phyloP scores from a whole-genome alignment of 1,139 yeast genomes.

The Suhomyces guaymorum region DNA sequence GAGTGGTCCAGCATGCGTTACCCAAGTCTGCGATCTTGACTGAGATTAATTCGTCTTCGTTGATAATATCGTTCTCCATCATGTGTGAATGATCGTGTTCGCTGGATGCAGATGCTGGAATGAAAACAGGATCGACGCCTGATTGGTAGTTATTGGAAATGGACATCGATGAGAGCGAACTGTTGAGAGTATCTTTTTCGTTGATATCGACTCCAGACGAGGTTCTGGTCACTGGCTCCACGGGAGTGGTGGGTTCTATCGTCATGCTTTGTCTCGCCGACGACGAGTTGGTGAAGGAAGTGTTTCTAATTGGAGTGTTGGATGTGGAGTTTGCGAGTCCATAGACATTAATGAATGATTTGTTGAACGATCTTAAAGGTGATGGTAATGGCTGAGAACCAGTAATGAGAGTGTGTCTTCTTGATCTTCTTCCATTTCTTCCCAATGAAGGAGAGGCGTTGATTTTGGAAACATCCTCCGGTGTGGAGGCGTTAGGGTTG shows the following conservation, averaged over 20 bases:
- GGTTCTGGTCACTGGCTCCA: slow-evolving; percentile 12
- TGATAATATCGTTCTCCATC: slow-evolving; percentile 25
- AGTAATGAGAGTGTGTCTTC: slow-evolving; percentile 76
- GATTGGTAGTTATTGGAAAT: slow-evolving; percentile 29
- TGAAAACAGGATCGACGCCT: slow-evolving; percentile 26
- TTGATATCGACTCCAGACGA: slow-evolving; percentile 10
- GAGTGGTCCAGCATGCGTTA: slow-evolving; percentile 51
- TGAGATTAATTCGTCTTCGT: slow-evolving; percentile 49
- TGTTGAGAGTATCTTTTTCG: slow-evolving; percentile 30
- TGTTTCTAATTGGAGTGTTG: slow-evolving; percentile 41
- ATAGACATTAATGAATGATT: slow-evolving; percentile 34
- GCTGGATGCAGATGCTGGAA: slow-evolving; percentile 21
- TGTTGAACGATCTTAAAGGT: slow-evolving; percentile 48
- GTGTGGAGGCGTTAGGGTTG: neutral
- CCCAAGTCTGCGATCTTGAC: slow-evolving; percentile 55
- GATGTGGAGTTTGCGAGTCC: slow-evolving; percentile 44
- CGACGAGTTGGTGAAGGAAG: slow-evolving; percentile 14
- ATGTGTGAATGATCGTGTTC: slow-evolving; percentile 8
- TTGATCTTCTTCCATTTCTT: slow-evolving; percentile 54
- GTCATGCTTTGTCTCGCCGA: slow-evolving; percentile 3
- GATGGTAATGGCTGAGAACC: slow-evolving; percentile 88
- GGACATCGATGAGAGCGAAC: slow-evolving; percentile 48
- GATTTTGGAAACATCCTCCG: slow-evolving; percentile 6
- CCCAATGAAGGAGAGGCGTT: slow-evolving; percentile 41
- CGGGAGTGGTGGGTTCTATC: slow-evolving; percentile 13